Evolutionary conservation across 768 basidiomycete genomes (phyloP).

Genomic region (Podaxis mareebaensis): DNA sequence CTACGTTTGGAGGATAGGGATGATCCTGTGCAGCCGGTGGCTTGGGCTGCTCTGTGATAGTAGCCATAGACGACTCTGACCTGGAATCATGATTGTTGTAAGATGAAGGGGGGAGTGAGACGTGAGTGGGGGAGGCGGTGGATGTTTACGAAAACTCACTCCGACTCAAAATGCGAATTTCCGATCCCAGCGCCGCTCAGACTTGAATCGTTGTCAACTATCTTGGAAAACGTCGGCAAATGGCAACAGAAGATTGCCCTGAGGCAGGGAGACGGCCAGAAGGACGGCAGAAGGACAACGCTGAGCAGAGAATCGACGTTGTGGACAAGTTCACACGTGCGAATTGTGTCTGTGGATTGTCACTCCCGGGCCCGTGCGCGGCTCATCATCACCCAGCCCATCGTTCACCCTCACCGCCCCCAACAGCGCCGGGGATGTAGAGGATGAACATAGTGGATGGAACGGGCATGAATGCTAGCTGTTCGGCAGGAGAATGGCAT

Average conservation of each 20-base stretch:
- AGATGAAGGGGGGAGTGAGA: slow-evolving; percentile 2
- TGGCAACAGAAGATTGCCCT: neutral
- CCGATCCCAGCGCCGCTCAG: slow-evolving; percentile 43
- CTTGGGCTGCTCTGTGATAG: slow-evolving; percentile 38
- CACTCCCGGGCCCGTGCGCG: slow-evolving; percentile 12
- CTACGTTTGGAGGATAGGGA: slow-evolving; percentile 32
- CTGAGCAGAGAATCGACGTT: slow-evolving; percentile 1
- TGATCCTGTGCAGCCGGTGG: slow-evolving; percentile 31
- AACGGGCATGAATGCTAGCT: neutral
- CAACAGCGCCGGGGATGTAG: neutral
- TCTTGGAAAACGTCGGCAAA: neutral
- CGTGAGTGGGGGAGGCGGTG: slow-evolving; percentile 19
- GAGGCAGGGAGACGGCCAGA: neutral
- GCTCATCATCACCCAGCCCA: neutral
- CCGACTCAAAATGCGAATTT: slow-evolving; percentile 42
- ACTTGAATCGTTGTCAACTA: slow-evolving; percentile 25
- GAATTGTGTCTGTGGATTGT: neutral
- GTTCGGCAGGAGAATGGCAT: neutral
- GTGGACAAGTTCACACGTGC: slow-evolving; percentile 15
- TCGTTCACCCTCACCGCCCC: neutral
- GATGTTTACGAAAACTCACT: slow-evolving; percentile 42
- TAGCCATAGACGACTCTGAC: slow-evolving; percentile 16
- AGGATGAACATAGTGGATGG: neutral
- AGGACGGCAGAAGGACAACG: neutral
- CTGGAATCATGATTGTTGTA: slow-evolving; percentile 16